Evolutionary conservation across 2,329 filamentous ascomycete species (phyloP), one percentile per base, ranked within the genome.

Genomic region (Didymella glomerata): DNA sequence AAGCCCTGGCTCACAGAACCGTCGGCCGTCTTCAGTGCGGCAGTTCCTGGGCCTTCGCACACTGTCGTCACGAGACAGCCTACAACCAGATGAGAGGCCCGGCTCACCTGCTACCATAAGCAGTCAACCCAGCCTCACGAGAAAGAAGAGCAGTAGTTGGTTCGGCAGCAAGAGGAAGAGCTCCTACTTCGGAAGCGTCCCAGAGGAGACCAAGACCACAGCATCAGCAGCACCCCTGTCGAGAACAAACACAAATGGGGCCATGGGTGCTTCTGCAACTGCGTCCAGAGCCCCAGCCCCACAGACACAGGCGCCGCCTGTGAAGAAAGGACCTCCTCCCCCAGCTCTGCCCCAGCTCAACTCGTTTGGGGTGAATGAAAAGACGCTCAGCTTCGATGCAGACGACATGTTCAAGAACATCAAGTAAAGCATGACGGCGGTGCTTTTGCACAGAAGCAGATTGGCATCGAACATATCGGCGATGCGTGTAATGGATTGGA

Each of bases 401-500:
- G 76, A 77, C 42, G 76, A 78, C 63, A 68, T 78, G 72, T 78
- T 78, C 66, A 78, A 77, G 60, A 68, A 77, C 67, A 78, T 78
- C 62, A 73, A 76, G 56, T 77, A 65, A 51, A 47, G 66, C 36
- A 51, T 13, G 4, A 22, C n/a, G 4, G 36, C 36, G 25, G n/a
- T 22, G 24, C 28, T 27, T 4, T 25, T 22, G 40, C 32, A 22
- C 47, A 28, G 36, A 11, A 28, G 40, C 40, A 34, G 20, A 20
- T 4, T 11, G 40, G 47, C 50, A 42, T 28, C 28, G 51, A 52
- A 48, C n/a, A 68, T 54, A 53, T 61, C 66, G 56, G 67, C 46
- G 69, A 73, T 66, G 60, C 62, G 65, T 74, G 67, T 66, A 62
- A 62, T 64, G 68, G 68, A 60, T 54, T 64, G 59, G 52, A 65